phyloP scores from a whole-genome alignment of 2,329 filamentous ascomycete species.

The Magnaporthiopsis rhizophila region DNA sequence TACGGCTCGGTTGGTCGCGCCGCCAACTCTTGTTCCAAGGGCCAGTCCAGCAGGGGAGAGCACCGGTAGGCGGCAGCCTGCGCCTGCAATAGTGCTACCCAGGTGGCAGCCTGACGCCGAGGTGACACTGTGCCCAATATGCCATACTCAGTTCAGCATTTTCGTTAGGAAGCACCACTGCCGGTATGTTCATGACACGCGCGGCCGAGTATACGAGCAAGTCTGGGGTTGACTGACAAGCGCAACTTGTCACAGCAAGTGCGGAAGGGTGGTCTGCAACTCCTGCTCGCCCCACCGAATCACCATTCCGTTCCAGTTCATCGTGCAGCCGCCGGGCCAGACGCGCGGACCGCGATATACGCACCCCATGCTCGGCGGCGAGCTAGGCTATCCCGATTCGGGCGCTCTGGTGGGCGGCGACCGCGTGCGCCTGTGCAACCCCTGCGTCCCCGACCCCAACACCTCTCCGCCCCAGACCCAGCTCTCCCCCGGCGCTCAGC shows the following conservation, averaged over 20 bases:
- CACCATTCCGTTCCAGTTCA: slow-evolving; percentile 87
- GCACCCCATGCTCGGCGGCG: slow-evolving; percentile 30
- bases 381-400: slow-evolving; percentile 34
- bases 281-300: slow-evolving; percentile 90
- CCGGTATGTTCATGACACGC: slow-evolving; percentile 44
- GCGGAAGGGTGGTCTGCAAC: slow-evolving; percentile 83
- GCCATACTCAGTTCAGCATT: slow-evolving; percentile 68
- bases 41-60: not conserved
- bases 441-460: slow-evolving; percentile 55
- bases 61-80: not conserved
- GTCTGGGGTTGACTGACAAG: not conserved
- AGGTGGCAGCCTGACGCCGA: slow-evolving; percentile 85
- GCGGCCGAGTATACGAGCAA: not conserved
- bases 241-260: slow-evolving; percentile 55
- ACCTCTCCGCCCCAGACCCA: slow-evolving; percentile 44
- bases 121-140: slow-evolving; percentile 78
- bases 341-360: slow-evolving; percentile 27
- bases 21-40: not conserved
- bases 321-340: slow-evolving; percentile 65
- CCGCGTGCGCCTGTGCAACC: slow-evolving; percentile 52
- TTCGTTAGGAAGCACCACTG: slow-evolving; percentile 91
- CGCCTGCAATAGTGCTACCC: slow-evolving; percentile 47
- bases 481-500: slow-evolving; percentile 17
- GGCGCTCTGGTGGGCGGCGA: slow-evolving; percentile 43
- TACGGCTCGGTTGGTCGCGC: not conserved